phyloP scores from a whole-genome alignment of 768 basidiomycete genomes.

The Naganishia vishniacii region DNA sequence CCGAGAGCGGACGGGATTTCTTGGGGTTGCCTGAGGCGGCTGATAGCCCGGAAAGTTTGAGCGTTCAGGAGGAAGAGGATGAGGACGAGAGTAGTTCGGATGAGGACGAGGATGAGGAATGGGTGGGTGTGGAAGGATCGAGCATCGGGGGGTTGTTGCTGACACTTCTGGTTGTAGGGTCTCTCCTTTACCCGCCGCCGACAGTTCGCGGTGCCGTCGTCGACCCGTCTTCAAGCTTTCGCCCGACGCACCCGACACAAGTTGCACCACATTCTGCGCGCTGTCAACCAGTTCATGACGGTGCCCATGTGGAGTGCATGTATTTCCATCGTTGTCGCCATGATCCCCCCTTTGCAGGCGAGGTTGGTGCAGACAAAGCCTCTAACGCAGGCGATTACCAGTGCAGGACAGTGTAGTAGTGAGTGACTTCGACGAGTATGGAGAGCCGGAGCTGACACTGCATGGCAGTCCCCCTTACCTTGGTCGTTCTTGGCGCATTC shows the following conservation, averaged over 20 bases:
- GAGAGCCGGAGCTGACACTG: too few species aligned
- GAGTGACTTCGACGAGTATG: constrained; percentile 24
- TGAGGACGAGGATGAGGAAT: constrained; percentile 37
- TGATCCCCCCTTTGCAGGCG: constrained; percentile 68
- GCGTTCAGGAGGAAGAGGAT: constrained; percentile 35
- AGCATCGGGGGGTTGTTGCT: not conserved
- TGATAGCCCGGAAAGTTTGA: constrained; percentile 28
- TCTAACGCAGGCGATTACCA: constrained; percentile 48
- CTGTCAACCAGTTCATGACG: constrained; percentile 70
- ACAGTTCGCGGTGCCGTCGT: constrained; percentile 29
- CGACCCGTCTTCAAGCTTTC: constrained; percentile 32
- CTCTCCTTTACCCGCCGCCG: constrained; percentile 28
- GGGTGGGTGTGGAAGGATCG: constrained; percentile 30
- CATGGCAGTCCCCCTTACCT: constrained; percentile 80
- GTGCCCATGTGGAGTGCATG: constrained; percentile 78
- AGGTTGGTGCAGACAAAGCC: constrained; percentile 60
- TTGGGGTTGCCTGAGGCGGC: constrained; percentile 44
- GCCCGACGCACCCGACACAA: constrained; percentile 27
- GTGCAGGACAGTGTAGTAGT: constrained; percentile 47
- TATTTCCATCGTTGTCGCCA: constrained; percentile 68
- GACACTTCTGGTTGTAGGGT: not conserved
- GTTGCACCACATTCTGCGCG: constrained; percentile 43
- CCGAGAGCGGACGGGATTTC: constrained; percentile 45
- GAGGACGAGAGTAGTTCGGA: constrained; percentile 16
- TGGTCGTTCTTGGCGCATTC: constrained; percentile 88